Percentiles rank a stretch among this genome's conserved stretches.
Conservation (phyloP, 2,329 filamentous ascomycete genomes). For the Bipolaris bicolor region DNA sequence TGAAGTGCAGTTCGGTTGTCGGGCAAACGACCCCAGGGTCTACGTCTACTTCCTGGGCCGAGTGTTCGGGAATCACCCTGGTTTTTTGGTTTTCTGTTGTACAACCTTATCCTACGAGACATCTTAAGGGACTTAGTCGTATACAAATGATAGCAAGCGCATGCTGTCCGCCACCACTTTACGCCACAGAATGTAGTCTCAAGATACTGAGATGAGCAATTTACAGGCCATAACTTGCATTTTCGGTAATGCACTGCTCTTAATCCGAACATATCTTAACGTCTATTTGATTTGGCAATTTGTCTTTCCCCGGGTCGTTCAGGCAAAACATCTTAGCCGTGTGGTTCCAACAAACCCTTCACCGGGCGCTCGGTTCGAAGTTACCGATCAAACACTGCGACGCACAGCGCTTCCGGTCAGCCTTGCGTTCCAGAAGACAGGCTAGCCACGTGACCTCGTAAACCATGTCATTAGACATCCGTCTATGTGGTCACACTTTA, state of each 20-base stretch:
- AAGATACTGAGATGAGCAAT: not conserved
- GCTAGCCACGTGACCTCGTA: conserved; percentile 3
- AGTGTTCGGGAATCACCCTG: not conserved
- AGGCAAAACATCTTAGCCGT: not conserved
- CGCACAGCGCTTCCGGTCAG: not conserved
- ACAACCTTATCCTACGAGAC: too few relatives aligned
- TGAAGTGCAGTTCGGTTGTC: not conserved
- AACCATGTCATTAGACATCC: conserved; percentile 1
- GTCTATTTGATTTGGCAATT: not conserved
- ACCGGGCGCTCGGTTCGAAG: not conserved
- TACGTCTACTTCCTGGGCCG: not conserved
- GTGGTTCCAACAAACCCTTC: not conserved
- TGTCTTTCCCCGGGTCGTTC: not conserved
- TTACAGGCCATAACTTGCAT: not conserved
- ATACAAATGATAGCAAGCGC: too few relatives aligned
- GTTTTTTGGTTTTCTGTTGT: not conserved
- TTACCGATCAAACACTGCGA: not conserved
- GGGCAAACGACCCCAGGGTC: not conserved
- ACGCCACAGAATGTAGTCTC: not conserved
- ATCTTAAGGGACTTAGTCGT: too few relatives aligned
- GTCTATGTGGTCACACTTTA: conserved; percentile 8
- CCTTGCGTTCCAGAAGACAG: not conserved
- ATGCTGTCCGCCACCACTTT: not conserved
- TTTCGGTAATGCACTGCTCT: not conserved
- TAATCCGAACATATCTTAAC: not conserved